phyloP scores from a whole-genome alignment of 2,329 filamentous ascomycete genomes.

The Sphaceloma murrayae region DNA sequence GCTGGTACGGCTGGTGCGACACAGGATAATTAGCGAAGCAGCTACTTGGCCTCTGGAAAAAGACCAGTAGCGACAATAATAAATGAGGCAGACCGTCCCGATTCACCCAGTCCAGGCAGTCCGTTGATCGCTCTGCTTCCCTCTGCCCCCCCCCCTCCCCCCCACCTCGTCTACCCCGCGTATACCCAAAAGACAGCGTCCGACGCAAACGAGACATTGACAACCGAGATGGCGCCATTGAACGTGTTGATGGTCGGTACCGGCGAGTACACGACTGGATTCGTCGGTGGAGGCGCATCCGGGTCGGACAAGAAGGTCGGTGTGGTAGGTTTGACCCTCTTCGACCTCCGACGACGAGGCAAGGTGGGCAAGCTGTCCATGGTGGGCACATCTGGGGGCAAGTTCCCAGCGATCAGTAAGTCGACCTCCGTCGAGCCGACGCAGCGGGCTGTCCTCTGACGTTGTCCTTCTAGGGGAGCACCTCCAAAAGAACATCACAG shows the following conservation, averaged over 20 bases:
- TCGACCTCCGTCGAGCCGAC: slow-evolving; percentile 22
- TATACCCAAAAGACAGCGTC: neutral
- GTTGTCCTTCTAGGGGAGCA: slow-evolving; percentile 57
- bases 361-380: slow-evolving; percentile 81
- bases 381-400: slow-evolving; percentile 80
- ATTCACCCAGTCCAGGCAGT: too few species aligned
- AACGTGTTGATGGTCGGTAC: slow-evolving; percentile 60
- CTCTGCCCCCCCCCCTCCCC: slow-evolving; percentile 1
- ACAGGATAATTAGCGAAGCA: neutral
- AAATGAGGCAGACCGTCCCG: too few species aligned
- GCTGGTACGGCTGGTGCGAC: slow-evolving; percentile 1
- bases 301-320: slow-evolving; percentile 93
- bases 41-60: neutral
- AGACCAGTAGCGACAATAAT: slow-evolving; percentile 3
- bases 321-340: slow-evolving; percentile 80
- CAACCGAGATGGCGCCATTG: slow-evolving; percentile 37
- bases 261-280: slow-evolving; percentile 94
- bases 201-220: slow-evolving; percentile 1
- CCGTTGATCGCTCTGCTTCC: neutral
- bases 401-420: slow-evolving; percentile 84
- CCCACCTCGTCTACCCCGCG: slow-evolving; percentile 9
- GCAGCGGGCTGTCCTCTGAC: neutral
- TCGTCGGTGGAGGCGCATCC: slow-evolving; percentile 73
- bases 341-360: slow-evolving; percentile 77
- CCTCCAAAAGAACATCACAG: slow-evolving; percentile 74